A percentile compares a stretch with the other conserved stretches of the same genome.
Evolutionary conservation across 768 basidiomycete genomes (phyloP).

Genomic region (Hericium coralloides): DNA sequence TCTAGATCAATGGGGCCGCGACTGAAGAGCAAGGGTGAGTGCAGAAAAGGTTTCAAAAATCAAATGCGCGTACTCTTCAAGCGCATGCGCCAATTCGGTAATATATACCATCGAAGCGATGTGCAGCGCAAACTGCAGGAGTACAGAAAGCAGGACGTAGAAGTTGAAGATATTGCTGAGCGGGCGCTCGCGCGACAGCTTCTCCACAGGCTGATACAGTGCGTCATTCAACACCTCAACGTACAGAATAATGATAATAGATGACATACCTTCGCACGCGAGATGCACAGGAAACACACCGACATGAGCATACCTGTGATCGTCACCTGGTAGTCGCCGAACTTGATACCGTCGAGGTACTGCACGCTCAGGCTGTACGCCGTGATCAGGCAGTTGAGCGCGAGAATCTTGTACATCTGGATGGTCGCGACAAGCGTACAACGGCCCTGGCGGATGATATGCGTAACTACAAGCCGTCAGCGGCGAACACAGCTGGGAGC

Average conservation of each 20-base stretch:
- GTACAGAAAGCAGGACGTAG: conserved; percentile 87
- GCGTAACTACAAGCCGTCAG: conserved; percentile 52
- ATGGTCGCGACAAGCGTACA: conserved; percentile 98
- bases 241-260: not conserved
- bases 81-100: conserved; percentile 69
- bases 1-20: conserved; percentile 82
- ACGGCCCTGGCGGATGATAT: conserved; percentile 96
- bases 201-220: conserved; percentile 77
- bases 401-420: conserved; percentile 99
- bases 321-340: conserved; percentile 97
- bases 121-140: conserved; percentile 91
- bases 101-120: conserved; percentile 89
- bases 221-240: not conserved
- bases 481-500: not conserved
- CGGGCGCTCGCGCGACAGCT: conserved; percentile 87
- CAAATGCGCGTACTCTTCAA: conserved; percentile 59
- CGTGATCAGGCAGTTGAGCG: conserved; percentile 94
- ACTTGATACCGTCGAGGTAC: conserved; percentile 98
- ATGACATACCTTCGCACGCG: conserved; percentile 78
- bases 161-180: conserved; percentile 94
- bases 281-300: conserved; percentile 97
- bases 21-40: conserved; percentile 24
- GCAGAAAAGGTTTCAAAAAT: not conserved
- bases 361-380: conserved; percentile 98
- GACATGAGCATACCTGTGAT: conserved; percentile 97